Conservation (phyloP, 2,329 filamentous ascomycete species). For the Trichoderma cornu-damae region DNA sequence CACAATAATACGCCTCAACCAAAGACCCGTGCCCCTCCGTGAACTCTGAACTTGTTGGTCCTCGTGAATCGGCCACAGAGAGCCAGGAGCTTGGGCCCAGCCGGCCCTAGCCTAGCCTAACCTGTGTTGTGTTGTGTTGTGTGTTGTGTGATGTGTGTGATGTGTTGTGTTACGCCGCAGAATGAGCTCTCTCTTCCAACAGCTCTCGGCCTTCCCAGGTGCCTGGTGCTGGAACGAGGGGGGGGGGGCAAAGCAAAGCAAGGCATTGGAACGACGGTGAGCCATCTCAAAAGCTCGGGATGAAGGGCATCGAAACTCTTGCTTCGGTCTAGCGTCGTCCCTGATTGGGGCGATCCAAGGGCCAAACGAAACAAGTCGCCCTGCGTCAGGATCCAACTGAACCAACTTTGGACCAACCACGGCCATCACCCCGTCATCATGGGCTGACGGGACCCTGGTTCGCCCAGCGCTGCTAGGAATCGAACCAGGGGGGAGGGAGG, state of each 20-base stretch:
- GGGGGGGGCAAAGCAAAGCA: too few relatives aligned
- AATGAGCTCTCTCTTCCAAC: not conserved
- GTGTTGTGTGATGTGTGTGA: not conserved
- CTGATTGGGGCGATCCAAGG: constrained; percentile 13
- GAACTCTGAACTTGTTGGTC: constrained; percentile 2
- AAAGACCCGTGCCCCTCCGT: constrained; percentile 6
- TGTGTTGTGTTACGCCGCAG: too few relatives aligned
- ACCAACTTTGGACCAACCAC: not conserved
- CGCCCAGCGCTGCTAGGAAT: not conserved
- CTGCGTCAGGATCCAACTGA: constrained; percentile 13
- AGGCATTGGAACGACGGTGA: too few relatives aligned
- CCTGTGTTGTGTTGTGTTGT: not conserved
- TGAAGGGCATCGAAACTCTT: not conserved
- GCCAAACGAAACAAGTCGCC: constrained; percentile 13
- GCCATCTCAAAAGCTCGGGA: not conserved
- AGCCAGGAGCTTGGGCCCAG: not conserved
- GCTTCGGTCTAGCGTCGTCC: not conserved
- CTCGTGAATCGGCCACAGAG: too few relatives aligned
- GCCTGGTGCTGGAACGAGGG: not conserved
- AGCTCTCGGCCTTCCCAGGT: not conserved
- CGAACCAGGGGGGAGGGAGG: not conserved
- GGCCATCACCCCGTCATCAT: constrained; percentile 9
- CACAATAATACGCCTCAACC: constrained; percentile 2
- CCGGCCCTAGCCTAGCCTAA: not conserved
- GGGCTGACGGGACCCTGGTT: constrained; percentile 7